Conservation (phyloP, 2,329 filamentous ascomycete species). For the Periglandula ipomoeae region DNA sequence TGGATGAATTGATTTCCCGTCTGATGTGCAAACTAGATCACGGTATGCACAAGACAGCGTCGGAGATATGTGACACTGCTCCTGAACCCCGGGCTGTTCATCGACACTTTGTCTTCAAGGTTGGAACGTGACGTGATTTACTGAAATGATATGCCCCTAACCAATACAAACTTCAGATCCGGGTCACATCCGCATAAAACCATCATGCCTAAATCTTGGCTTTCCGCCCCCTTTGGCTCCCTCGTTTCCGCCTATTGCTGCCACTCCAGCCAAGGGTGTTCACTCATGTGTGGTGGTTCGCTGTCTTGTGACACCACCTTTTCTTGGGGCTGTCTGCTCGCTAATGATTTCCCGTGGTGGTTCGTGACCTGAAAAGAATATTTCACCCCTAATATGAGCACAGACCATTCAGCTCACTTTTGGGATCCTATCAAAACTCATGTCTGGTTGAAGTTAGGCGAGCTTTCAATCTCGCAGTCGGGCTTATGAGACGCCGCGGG, state of each 20-base stretch:
- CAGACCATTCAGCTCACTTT: not conserved
- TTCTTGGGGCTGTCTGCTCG: not conserved
- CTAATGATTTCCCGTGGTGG: not conserved
- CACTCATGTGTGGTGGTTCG: not conserved
- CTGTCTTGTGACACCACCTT: not conserved
- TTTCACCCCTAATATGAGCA: not conserved
- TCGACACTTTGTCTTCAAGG: no score
- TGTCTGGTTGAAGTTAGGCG: not conserved
- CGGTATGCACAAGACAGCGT: no score
- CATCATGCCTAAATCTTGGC: not conserved
- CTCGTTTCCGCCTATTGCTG: not conserved
- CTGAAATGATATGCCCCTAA: no score
- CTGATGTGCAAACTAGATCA: no score
- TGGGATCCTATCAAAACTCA: not conserved
- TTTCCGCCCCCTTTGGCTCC: not conserved
- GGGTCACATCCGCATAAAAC: no score
- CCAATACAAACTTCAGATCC: no score
- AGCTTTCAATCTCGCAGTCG: not conserved
- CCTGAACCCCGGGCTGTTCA: no score
- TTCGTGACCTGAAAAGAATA: not conserved
- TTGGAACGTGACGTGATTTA: no score
- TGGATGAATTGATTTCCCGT: no score
- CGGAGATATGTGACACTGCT: no score
- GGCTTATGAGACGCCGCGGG: not conserved
- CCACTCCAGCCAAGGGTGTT: no score